Percentiles rank a stretch among this genome's conserved stretches.
Evolutionary conservation across 1,284 basidiomycete species (phyloP).

Genomic region (Heliocybe sulcata): DNA sequence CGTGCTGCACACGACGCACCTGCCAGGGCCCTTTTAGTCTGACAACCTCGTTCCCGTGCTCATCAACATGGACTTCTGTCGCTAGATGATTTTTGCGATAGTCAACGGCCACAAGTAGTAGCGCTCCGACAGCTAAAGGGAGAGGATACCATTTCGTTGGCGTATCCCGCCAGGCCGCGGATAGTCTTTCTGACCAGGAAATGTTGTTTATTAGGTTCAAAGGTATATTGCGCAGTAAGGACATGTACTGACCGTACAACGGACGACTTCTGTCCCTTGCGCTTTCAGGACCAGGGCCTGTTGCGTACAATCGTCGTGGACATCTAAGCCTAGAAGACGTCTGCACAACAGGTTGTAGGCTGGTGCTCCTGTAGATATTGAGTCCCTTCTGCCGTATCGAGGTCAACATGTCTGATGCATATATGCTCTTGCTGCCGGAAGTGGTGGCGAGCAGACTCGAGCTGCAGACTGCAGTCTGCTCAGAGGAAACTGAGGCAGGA

Average conservation of each 20-base stretch:
- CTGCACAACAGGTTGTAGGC: too few species aligned
- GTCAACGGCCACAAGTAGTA: constrained; percentile 80
- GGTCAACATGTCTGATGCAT: too few species aligned
- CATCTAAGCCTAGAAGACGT: background rate
- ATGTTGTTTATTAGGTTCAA: background rate
- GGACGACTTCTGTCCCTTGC: background rate
- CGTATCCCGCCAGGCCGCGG: constrained; percentile 79
- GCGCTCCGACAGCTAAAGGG: constrained; percentile 85
- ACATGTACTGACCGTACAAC: background rate
- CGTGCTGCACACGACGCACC: constrained; percentile 38
- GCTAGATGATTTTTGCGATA: constrained; percentile 57
- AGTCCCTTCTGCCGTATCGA: too few species aligned
- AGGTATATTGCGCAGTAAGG: background rate
- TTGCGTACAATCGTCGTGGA: background rate
- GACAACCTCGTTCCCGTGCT: constrained; percentile 64
- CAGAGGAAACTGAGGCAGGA: too few species aligned
- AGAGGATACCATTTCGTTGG: constrained; percentile 96
- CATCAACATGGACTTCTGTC: constrained; percentile 68
- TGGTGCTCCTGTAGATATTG: too few species aligned
- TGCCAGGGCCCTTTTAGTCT: constrained; percentile 92
- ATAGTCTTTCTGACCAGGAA: constrained; percentile 32
- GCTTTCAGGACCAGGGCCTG: background rate
- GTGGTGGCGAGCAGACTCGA: too few species aligned
- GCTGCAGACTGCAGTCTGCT: too few species aligned
- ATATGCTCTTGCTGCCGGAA: too few species aligned